These are phyloP conservation scores for Trypanosomatidae sp. DNA, from an alignment of 208 protist genomes.

Conservation along the genomic window DNA sequence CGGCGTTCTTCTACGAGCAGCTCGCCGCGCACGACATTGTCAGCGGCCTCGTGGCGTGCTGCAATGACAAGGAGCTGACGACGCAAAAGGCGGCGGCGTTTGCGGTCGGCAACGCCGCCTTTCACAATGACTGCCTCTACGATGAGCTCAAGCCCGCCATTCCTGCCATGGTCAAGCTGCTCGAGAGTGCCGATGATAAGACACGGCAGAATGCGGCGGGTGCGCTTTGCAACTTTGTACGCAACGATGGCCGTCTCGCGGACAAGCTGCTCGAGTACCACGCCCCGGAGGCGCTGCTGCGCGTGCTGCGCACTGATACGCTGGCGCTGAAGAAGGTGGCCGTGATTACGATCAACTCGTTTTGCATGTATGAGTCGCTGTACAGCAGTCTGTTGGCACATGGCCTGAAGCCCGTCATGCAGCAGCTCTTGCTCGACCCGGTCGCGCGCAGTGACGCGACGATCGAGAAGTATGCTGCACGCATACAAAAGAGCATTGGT, in stretches of 20 bases:
- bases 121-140: conserved; percentile 88
- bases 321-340: conserved; percentile 58
- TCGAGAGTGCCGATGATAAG: conserved; percentile 84
- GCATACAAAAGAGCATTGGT: conserved; percentile 2
- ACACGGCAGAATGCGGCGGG: conserved; percentile 91
- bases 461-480: conserved; percentile 55
- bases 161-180: conserved; percentile 55
- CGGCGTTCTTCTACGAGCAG: conserved; percentile 84
- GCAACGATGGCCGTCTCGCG: conserved; percentile 79
- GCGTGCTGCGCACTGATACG: conserved; percentile 59
- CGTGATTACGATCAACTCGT: conserved; percentile 84
- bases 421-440: conserved; percentile 29
- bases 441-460: conserved; percentile 25
- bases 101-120: conserved; percentile 92
- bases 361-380: conserved; percentile 81
- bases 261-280: conserved; percentile 37
- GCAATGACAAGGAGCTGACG: conserved; percentile 58
- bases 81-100: conserved; percentile 94
- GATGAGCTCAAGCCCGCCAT: conserved; percentile 52
- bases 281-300: conserved; percentile 61
- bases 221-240: conserved; percentile 90
- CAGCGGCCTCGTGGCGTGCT: conserved; percentile 66
- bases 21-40: conserved; percentile 58
- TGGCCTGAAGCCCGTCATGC: conserved; percentile 36
- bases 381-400: conserved; percentile 32